Conservation (phyloP, 148 eudicot genomes). For the Chenopodium quinoa region DNA sequence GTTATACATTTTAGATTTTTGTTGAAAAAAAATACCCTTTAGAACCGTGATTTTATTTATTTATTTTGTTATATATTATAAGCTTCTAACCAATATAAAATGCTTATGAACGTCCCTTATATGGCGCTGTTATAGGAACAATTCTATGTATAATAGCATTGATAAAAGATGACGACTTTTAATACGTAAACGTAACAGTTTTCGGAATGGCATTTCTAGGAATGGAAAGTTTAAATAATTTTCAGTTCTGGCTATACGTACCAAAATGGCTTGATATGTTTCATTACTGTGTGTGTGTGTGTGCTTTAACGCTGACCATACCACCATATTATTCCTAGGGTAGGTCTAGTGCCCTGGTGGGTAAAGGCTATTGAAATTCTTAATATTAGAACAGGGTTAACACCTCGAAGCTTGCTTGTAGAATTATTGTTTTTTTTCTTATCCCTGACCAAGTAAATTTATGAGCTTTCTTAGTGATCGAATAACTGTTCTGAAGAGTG, state of each 20-base stretch:
- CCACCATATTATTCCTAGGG: neutral
- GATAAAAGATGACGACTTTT: neutral
- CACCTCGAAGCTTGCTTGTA: neutral
- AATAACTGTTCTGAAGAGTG: neutral
- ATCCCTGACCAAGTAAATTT: neutral
- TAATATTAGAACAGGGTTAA: neutral
- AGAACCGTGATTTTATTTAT: too few species aligned
- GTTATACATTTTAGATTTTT: too few species aligned
- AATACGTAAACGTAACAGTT: neutral
- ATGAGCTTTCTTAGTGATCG: neutral
- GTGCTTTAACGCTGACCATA: too few species aligned
- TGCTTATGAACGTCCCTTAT: neutral
- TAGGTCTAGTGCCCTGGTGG: neutral
- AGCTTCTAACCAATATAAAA: neutral
- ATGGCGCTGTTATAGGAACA: neutral
- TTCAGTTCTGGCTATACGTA: too few species aligned
- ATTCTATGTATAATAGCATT: neutral
- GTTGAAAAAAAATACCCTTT: too few species aligned
- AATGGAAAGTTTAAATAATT: neutral
- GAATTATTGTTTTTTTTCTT: neutral
- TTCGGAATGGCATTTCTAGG: too few species aligned
- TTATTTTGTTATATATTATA: too few species aligned
- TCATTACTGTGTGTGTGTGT: too few species aligned
- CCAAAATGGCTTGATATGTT: too few species aligned
- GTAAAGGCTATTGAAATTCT: too few species aligned